Evolutionary conservation across 257 asterid species (phyloP).

Genomic region (Asclepias syriaca): DNA sequence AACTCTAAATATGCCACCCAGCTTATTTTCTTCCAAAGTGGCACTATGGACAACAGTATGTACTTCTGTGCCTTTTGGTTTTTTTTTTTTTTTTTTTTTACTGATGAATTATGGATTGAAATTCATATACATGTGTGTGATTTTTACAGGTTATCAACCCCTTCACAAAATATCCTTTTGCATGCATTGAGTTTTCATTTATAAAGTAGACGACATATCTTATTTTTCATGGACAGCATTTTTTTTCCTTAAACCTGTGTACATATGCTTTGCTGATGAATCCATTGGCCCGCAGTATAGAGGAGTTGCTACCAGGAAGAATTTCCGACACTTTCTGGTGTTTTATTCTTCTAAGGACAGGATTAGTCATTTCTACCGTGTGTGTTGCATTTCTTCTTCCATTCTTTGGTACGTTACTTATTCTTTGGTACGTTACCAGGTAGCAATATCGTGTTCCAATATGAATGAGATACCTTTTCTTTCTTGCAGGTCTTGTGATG

Average conservation of each 20-base stretch:
- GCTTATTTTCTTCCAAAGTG: constrained; percentile 47
- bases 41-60: constrained; percentile 85
- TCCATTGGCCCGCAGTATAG: constrained; percentile 69
- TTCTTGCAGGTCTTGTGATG: constrained; percentile 73
- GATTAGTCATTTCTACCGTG: constrained; percentile 60
- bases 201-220: not conserved
- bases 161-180: constrained; percentile 75
- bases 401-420: constrained; percentile 52
- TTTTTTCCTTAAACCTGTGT: constrained; percentile 42
- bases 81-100: not conserved
- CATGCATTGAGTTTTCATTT: not conserved
- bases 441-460: not conserved
- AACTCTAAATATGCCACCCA: constrained; percentile 61
- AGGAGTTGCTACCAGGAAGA: constrained; percentile 57
- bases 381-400: constrained; percentile 69
- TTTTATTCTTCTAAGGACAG: constrained; percentile 56
- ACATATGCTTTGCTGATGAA: constrained; percentile 74
- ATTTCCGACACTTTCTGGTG: constrained; percentile 47
- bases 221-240: not conserved
- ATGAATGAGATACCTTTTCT: constrained; percentile 1
- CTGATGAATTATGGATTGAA: not conserved
- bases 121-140: constrained; percentile 8
- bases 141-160: constrained; percentile 76
- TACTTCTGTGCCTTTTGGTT: not conserved
- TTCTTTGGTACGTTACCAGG: not conserved